These are phyloP conservation scores for Populus hybrid DNA, from an alignment of 441 rosid species.

Conservation along the genomic window DNA sequence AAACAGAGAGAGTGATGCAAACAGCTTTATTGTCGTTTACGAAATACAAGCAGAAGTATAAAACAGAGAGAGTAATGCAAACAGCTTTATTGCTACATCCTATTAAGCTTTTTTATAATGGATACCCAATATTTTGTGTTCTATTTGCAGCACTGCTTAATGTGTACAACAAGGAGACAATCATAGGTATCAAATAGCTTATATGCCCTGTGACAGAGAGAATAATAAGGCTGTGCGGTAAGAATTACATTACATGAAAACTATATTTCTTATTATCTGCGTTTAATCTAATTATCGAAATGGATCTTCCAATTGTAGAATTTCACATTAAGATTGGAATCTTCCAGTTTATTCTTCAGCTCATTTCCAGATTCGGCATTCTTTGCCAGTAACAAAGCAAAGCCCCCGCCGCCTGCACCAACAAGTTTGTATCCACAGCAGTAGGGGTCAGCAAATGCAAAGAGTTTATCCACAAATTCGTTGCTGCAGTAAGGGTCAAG, in stretches of 20 bases:
- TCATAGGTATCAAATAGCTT: not conserved
- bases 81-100: not conserved
- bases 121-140: not conserved
- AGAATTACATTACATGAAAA: not conserved
- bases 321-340: slow-evolving; percentile 47
- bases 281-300: slow-evolving; percentile 13
- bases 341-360: slow-evolving; percentile 47
- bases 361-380: slow-evolving; percentile 45
- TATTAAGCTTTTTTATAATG: not conserved
- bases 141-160: not conserved
- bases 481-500: slow-evolving; percentile 95
- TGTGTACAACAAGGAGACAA: not conserved
- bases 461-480: slow-evolving; percentile 73
- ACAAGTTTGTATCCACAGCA: slow-evolving; percentile 93
- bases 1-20: not conserved
- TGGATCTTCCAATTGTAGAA: slow-evolving; percentile 64
- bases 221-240: not conserved
- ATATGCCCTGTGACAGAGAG: not conserved
- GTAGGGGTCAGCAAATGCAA: slow-evolving; percentile 59
- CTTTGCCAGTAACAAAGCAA: slow-evolving; percentile 68
- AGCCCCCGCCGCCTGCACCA: slow-evolving; percentile 96
- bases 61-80: not conserved
- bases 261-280: not conserved
- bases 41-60: not conserved
- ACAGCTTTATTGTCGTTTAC: not conserved